Evolutionary conservation across 139 green algal species (phyloP).

Genomic region (Tetraselmis chui): DNA sequence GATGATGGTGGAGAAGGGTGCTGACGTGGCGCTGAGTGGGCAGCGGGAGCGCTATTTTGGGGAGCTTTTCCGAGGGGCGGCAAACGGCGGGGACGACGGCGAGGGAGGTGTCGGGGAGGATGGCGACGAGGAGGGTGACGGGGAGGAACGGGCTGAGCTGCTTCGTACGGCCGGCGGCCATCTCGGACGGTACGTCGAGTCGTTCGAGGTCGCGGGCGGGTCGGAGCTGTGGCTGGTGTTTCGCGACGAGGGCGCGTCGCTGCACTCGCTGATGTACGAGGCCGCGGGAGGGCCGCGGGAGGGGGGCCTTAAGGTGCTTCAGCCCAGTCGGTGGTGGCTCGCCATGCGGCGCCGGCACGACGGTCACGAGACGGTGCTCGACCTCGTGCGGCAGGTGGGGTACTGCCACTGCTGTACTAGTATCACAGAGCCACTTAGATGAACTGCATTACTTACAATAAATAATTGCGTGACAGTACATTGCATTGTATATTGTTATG

Average conservation of each 20-base stretch:
- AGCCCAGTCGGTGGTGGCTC: slow-evolving; percentile 52
- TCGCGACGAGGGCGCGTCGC: slow-evolving; percentile 50
- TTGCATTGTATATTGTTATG: too few relatives aligned
- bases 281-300: slow-evolving; percentile 3
- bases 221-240: slow-evolving; percentile 31
- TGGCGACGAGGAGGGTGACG: background rate
- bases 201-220: slow-evolving; percentile 26
- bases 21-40: slow-evolving; percentile 34
- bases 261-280: slow-evolving; percentile 67
- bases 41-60: slow-evolving; percentile 68
- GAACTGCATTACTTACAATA: too few relatives aligned
- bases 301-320: slow-evolving; percentile 28
- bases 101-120: background rate
- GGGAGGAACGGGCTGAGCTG: background rate
- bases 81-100: background rate
- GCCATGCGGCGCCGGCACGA: slow-evolving; percentile 17
- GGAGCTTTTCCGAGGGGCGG: slow-evolving; percentile 25
- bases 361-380: slow-evolving; percentile 18
- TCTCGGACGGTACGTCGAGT: slow-evolving; percentile 48
- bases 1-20: slow-evolving; percentile 31
- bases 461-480: too few relatives aligned
- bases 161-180: slow-evolving; percentile 9
- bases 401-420: too few relatives aligned
- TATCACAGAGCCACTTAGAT: too few relatives aligned
- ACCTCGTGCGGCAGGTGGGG: slow-evolving; percentile 28